Base-by-base conservation (phyloP, 2,329 filamentous ascomycete species). In the Coniochaeta hoffmannii region DNA sequence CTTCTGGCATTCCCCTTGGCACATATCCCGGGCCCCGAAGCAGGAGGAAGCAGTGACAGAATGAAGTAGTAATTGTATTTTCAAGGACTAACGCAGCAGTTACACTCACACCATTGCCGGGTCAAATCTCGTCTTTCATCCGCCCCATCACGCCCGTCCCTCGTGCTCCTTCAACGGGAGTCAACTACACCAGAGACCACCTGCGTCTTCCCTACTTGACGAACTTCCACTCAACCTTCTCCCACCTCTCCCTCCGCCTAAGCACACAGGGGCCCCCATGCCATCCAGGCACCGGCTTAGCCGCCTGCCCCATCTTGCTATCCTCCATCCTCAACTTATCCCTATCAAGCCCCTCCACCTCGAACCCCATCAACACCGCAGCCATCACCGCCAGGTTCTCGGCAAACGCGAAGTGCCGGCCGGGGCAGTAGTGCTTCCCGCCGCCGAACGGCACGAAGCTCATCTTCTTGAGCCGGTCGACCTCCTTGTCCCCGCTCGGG, bases 371-470 rank as follows among this genome's bases (percentile, higher is more conserved):
- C 15, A 70, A 36, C 15, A 71, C 22, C 1, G 64, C 53, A 3
- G 60, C 58, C 44, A 64, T 59, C 46, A 71, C 63, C 6, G 66
- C 66, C 1, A 71, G 44, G 14, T 65, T 70, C 60, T 71, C 68
- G 1, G 64, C 61, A 34, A 65, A 66, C 0, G 70, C 70, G 54
- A 72, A 66, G 55, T 67, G 64, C 0, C 68, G 54, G 1, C 70
- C 70, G 0, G 70, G 71, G 41, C 67, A 71, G 0, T 68, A 57
- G 50, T 71, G 66, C 1, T 59, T 62, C 1, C 69, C 69, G 1
- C 68, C 69, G 1, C 69, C 69, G 49, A 70, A 71, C 1, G 69
- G 67, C 19, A 65, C 58, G 14, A 61, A 68, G 0, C 64, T 64
- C 3, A 58, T 61, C 46, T 62, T 64, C 15, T 58, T 60, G 32